A percentile compares a stretch with the other conserved stretches of the same genome.
Evolutionary conservation across 129 eudicot genomes (phyloP).

Genomic region (Ambrosia trifida): DNA sequence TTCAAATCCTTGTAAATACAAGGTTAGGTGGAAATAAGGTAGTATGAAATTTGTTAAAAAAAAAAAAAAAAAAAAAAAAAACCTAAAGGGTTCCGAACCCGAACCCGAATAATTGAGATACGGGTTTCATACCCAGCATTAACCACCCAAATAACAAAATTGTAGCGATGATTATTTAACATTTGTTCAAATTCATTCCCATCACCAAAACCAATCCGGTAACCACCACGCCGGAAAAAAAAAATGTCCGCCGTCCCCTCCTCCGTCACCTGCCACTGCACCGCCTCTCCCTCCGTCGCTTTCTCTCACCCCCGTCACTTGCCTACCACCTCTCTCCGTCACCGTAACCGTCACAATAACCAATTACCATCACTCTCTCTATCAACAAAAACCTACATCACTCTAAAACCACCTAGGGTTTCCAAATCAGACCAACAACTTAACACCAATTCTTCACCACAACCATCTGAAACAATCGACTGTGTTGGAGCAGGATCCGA

Average conservation of each 20-base stretch:
- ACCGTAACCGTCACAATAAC: neutral
- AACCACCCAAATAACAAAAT: no score
- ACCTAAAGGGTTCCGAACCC: no score
- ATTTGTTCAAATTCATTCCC: neutral
- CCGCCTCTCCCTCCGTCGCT: neutral
- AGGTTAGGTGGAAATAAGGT: no score
- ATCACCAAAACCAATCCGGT: neutral
- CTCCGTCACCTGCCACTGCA: neutral
- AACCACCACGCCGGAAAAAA: neutral
- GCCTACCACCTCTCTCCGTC: conserved; percentile 1
- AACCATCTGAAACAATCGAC: conserved; percentile 45
- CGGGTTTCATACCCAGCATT: no score
- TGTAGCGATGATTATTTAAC: no score
- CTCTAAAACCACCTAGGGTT: conserved; percentile 30
- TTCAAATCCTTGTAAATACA: no score
- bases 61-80: no score
- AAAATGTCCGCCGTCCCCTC: neutral
- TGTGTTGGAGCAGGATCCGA: conserved; percentile 76
- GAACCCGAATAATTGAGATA: no score
- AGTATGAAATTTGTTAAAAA: no score
- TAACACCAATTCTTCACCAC: conserved; percentile 17
- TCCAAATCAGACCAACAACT: conserved; percentile 37
- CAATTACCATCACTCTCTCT: conserved; percentile 1
- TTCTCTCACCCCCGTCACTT: neutral
- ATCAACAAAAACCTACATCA: conserved; percentile 14